These are phyloP conservation scores for Annulohypoxylon bovei DNA, from an alignment of 495 filamentous ascomycete species.

Conservation along the genomic window DNA sequence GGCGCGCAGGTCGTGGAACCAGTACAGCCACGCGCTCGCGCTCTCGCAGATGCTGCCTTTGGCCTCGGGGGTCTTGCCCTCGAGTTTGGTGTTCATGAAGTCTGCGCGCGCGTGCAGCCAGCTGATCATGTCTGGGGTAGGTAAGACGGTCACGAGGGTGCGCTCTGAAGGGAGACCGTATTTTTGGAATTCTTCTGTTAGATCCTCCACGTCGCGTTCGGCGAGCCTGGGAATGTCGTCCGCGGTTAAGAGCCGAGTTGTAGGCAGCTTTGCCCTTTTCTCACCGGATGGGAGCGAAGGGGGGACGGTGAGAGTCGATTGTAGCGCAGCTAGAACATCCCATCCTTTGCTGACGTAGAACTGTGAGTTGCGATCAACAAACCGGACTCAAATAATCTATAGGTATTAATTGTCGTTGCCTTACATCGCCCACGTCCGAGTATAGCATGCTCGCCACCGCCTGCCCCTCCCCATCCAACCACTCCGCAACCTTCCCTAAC, in stretches of 20 bases:
- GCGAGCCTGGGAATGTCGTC: constrained; percentile 31
- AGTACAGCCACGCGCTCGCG: constrained; percentile 38
- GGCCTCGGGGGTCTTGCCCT: constrained; percentile 1
- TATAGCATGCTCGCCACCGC: constrained; percentile 42
- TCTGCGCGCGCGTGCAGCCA: constrained; percentile 28
- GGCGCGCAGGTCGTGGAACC: constrained; percentile 27
- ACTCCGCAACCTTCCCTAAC: constrained; percentile 35
- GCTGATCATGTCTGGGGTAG: constrained; percentile 16
- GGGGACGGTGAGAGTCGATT: constrained; percentile 24
- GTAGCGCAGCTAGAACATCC: constrained; percentile 25
- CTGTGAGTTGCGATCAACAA: background rate
- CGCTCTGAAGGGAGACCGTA: background rate
- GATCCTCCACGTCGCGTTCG: constrained; percentile 18
- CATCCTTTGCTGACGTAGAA: constrained; percentile 39
- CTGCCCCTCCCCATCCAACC: constrained; percentile 36
- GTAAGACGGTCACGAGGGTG: constrained; percentile 19
- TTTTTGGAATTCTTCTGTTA: constrained; percentile 8
- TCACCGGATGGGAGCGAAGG: background rate
- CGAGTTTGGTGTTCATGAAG: constrained; percentile 10
- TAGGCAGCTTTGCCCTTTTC: background rate
- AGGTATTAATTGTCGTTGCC: too few species aligned
- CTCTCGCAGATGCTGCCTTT: constrained; percentile 38
- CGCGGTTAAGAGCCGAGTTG: constrained; percentile 14
- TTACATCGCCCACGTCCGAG: constrained; percentile 41
- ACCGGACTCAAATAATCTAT: background rate